Base-by-base conservation (phyloP, 192 early-diverging fungal species). In the Podila clonocystis region DNA sequence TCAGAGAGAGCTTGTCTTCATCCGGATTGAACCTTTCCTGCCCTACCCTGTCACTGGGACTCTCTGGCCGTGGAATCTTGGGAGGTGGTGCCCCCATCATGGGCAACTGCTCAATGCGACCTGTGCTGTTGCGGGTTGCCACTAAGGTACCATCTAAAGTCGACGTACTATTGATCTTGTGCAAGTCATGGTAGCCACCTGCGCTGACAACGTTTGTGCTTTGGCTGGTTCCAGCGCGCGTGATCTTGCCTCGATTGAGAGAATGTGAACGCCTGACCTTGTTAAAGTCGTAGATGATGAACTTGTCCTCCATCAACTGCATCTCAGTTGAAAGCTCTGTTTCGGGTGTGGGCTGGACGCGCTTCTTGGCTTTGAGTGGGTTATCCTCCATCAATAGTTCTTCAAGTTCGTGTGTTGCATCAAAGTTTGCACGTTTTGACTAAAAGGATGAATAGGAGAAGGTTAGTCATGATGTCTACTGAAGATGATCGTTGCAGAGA, bases 371-470 rank as follows among this genome's bases (percentile, higher is more conserved):
- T 52, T 94, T 92, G 22, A 99, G 89, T 2, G 96, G 97, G 62
- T 97, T 96, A 28, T 98, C 97, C 72, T 99, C 97, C n/a, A 99
- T 86, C 49, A 99, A 78, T 22, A 98, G 89, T 73, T 99, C 98
- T 75, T 99, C 97, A 28, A 99, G 80, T 59, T 99, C 97, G 73
- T 98, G 92, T 48, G 96, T 95, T 12, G 95, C 95, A 85, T 99
- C 97, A 84, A 98, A 98, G 75, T 99, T 99, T 41, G 94, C 91
- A 31, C 87, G 82, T 74, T 97, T 95, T 63, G 88, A 86, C 94
- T 95, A 74, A 17, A 58, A 38, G n/a, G 24, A 48, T 41, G 3
- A 61, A 20, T 4, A 48, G 8, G 19, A 62, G 15, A 20, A 62
- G 0, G 33, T 57, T 55, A 45, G 24, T 28, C 28, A 4, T 24